These are phyloP conservation scores for Melaleuca alternifolia DNA, from an alignment of 345 rosid genomes.

Conservation along the genomic window DNA sequence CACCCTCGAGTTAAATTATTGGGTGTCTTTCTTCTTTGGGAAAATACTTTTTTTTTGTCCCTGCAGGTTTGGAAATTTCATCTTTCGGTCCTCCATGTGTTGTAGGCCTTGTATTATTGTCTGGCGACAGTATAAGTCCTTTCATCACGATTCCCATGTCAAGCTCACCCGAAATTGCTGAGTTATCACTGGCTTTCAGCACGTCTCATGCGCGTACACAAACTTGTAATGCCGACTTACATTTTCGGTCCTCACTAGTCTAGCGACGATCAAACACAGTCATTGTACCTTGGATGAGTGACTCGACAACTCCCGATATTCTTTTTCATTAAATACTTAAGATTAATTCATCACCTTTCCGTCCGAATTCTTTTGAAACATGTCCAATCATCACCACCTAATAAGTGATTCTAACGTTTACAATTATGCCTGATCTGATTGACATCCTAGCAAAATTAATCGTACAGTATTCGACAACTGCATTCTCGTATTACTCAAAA, in stretches of 20 bases:
- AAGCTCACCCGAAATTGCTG: background rate
- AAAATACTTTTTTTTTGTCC: background rate
- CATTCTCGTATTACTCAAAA: background rate
- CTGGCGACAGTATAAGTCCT: background rate
- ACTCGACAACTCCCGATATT: background rate
- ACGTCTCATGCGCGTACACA: background rate
- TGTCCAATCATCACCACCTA: background rate
- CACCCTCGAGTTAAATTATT: conserved; percentile 11
- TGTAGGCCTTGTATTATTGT: background rate
- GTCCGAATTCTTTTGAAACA: background rate
- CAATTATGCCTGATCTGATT: background rate
- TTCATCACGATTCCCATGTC: background rate
- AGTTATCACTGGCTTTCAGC: background rate
- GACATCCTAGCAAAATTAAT: background rate
- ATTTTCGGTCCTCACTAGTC: background rate
- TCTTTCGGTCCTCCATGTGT: background rate
- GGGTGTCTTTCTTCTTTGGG: background rate
- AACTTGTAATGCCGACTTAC: background rate
- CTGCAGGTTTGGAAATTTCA: background rate
- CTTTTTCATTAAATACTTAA: background rate
- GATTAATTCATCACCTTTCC: background rate
- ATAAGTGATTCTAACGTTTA: background rate
- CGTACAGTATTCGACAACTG: background rate
- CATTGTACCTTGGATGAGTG: background rate
- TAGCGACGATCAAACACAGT: background rate